Evolutionary conservation across 805 yeast species (phyloP), one percentile per base, ranked within the genome.

Genomic region (Candida fluviatilis): DNA sequence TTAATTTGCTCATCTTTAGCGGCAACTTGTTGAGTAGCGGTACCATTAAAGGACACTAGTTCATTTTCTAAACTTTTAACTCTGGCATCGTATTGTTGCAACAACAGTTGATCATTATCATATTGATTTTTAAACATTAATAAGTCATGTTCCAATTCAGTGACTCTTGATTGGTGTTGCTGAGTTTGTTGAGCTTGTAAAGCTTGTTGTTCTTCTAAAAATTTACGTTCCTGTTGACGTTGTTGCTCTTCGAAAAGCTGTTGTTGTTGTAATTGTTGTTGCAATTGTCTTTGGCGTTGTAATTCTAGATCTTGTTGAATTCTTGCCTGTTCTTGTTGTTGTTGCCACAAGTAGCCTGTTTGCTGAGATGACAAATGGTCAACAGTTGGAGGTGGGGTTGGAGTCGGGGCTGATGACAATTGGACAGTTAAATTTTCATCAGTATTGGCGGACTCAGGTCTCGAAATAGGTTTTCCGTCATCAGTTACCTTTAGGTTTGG

Each of bases 81-180:
- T 40, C 95, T 71, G 44, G 80, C 74, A 57, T 90, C 97, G 55
- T 90, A 90, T 58, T 88, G 95, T 57, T 83, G 87, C 38, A 90
- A 71, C 65, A 90, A 67, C 47, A 78, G 69, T 57, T 87, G 96
- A 56, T 87, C 95, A 49, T 80, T 84, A 48, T 89, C 95, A 52
- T 84, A 86, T 52, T 88, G 96, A 26, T 82, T 85, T 47, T 81
- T 76, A 47, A 88, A 67, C 46, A 80, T 76, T 27, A 85, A 65
- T 35, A 90, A 60, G 55, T 89, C 95, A 49, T 87, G 82, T 57
- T 89, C 95, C 38, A 86, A 67, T 47, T 85, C 90, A 0, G 90
- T 80, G 23, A 80, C 86, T 44, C 86, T 73, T 19, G 89, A 88
- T 53, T 84, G 86, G 6, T 83, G 80, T 49, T 84, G 90, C 38